Evolutionary conservation across 805 yeast genomes (phyloP).

Genomic region (Teunomyces barrocoloradensis): DNA sequence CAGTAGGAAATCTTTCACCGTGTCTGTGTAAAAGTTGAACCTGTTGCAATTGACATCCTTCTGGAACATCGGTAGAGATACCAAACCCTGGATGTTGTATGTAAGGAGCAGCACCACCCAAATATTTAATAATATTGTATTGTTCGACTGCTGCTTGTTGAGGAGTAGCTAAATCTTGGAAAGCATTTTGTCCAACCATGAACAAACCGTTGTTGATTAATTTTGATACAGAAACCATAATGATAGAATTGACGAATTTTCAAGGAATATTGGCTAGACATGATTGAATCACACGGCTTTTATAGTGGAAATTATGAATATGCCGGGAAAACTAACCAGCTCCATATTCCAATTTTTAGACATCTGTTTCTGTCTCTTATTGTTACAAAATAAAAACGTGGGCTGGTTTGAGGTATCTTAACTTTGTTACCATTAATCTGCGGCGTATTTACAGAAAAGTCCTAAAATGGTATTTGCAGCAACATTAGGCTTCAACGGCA

Average conservation of each 20-base stretch:
- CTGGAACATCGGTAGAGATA: slow-evolving; percentile 48
- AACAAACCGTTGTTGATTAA: slow-evolving; percentile 28
- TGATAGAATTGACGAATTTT: background rate
- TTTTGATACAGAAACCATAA: slow-evolving; percentile 30
- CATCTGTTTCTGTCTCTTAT: background rate
- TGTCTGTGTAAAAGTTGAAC: slow-evolving; percentile 74
- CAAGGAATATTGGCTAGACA: background rate
- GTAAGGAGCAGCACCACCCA: slow-evolving; percentile 61
- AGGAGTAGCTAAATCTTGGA: slow-evolving; percentile 35
- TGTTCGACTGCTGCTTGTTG: slow-evolving; percentile 43
- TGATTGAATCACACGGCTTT: background rate
- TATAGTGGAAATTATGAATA: background rate
- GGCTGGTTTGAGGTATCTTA: background rate
- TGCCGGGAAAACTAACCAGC: background rate
- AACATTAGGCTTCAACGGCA: background rate
- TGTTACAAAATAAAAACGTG: background rate
- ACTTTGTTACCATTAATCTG: background rate
- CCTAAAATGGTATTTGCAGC: background rate
- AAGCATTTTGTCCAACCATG: slow-evolving; percentile 25
- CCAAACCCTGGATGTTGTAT: slow-evolving; percentile 52
- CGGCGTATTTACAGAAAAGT: background rate
- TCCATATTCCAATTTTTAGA: too few species aligned
- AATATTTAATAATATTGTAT: slow-evolving; percentile 46
- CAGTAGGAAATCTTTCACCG: slow-evolving; percentile 74
- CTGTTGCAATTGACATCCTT: slow-evolving; percentile 56